Percentiles rank a stretch among this genome's conserved stretches.
phyloP scores from a whole-genome alignment of 1,284 basidiomycete genomes.

The Thelephora terrestris region DNA sequence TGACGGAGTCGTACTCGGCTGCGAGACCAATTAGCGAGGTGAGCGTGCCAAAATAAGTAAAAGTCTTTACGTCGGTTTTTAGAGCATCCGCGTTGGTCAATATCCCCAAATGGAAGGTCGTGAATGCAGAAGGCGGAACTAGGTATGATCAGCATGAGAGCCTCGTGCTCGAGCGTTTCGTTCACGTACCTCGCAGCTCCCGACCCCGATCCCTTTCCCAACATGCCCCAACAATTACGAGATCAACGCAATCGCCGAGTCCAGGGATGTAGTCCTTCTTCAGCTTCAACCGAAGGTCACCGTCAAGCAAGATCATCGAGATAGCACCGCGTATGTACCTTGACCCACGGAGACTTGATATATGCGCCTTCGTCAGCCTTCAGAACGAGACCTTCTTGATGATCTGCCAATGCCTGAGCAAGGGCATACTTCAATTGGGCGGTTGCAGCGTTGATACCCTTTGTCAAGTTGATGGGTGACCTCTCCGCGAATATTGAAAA shows the following conservation, averaged over 20 bases:
- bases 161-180: not conserved
- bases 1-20: constrained; percentile 39
- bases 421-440: constrained; percentile 38
- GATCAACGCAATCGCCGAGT: constrained; percentile 58
- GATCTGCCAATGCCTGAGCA: constrained; percentile 35
- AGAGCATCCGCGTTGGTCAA: constrained; percentile 33
- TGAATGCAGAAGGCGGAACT: constrained; percentile 68
- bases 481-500: constrained; percentile 56
- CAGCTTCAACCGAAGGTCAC: constrained; percentile 22
- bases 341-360: constrained; percentile 60
- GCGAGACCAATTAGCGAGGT: constrained; percentile 1
- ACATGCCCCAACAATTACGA: constrained; percentile 63
- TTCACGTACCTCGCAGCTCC: constrained; percentile 54
- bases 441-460: constrained; percentile 12
- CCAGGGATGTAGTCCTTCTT: constrained; percentile 80
- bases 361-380: constrained; percentile 65
- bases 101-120: constrained; percentile 70
- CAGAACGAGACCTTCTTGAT: constrained; percentile 64
- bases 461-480: constrained; percentile 25
- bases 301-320: not conserved
- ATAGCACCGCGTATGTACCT: constrained; percentile 36
- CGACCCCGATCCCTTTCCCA: constrained; percentile 75
- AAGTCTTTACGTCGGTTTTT: constrained; percentile 25
- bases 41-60: not conserved
- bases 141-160: not conserved